Conservation (phyloP, 2,329 filamentous ascomycete species). For the Calycina herbarum region DNA sequence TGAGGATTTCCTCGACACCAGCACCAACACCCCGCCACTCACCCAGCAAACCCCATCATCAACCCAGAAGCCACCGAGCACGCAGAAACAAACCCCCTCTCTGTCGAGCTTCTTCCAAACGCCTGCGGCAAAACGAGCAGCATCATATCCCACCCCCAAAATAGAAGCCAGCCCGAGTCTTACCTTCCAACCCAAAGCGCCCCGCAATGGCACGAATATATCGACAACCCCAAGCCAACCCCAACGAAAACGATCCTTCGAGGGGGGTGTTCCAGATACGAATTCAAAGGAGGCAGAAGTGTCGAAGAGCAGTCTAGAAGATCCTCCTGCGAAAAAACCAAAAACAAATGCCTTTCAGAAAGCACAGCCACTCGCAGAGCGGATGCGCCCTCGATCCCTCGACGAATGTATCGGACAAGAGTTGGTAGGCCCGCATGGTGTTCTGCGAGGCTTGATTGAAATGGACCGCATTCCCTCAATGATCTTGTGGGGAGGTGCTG, state of each 20-base stretch:
- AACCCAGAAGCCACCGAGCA: constrained; percentile 3
- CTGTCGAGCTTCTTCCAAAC: constrained; percentile 63
- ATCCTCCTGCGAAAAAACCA: constrained; percentile 56
- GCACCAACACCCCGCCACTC: constrained; percentile 44
- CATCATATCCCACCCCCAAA: constrained; percentile 32
- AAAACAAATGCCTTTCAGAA: constrained; percentile 65
- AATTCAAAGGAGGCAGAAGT: constrained; percentile 18
- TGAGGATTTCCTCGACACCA: constrained; percentile 59
- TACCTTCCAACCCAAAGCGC: constrained; percentile 39
- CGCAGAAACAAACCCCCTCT: constrained; percentile 47
- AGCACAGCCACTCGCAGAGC: constrained; percentile 83
- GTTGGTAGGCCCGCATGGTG: constrained; percentile 79
- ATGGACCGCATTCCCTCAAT: constrained; percentile 85
- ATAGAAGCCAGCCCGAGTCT: constrained; percentile 37
- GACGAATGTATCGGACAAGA: constrained; percentile 90
- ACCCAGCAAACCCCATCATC: constrained; percentile 40
- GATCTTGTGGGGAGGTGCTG: constrained; percentile 86
- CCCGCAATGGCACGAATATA: constrained; percentile 25
- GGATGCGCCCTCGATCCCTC: constrained; percentile 82
- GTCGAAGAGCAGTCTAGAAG: constrained; percentile 14
- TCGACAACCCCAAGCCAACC: constrained; percentile 27
- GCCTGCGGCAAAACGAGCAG: constrained; percentile 55
- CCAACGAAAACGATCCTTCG: constrained; percentile 36
- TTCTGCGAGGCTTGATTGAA: constrained; percentile 84
- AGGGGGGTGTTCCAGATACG: constrained; percentile 23